phyloP scores from a whole-genome alignment of 257 asterid genomes.

The Forsythia viridissima region DNA sequence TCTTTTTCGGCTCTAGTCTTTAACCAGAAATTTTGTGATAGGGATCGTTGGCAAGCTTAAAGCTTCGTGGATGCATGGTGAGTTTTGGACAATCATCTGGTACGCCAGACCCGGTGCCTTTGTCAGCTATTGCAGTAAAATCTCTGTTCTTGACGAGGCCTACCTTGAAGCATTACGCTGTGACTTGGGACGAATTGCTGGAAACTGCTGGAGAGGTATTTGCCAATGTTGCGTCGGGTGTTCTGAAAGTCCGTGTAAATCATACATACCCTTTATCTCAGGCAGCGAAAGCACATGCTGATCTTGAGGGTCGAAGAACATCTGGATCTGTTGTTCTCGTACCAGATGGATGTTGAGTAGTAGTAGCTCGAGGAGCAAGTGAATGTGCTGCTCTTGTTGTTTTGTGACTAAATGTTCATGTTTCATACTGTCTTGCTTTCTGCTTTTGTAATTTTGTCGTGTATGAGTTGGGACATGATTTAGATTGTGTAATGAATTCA shows the following conservation, averaged over 20 bases:
- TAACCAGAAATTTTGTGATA: conserved; percentile 29
- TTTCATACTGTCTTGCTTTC: too few species aligned
- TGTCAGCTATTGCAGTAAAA: conserved; percentile 66
- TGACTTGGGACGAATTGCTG: conserved; percentile 65
- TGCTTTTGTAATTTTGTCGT: too few species aligned
- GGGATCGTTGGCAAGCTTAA: conserved; percentile 91
- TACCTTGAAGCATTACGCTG: conserved; percentile 64
- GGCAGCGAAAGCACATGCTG: conserved; percentile 84
- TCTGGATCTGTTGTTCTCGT: conserved; percentile 83
- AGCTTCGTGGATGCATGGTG: conserved; percentile 84
- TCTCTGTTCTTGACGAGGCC: conserved; percentile 92
- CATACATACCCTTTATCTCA: conserved; percentile 77
- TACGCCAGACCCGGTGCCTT: conserved; percentile 68
- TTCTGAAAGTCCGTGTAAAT: conserved; percentile 58
- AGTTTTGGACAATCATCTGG: conserved; percentile 94
- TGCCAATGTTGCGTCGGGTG: conserved; percentile 58
- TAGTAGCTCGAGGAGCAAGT: background rate
- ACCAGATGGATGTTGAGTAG: conserved; percentile 44
- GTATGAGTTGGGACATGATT: background rate
- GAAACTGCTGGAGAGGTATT: conserved; percentile 82
- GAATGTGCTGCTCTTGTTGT: background rate
- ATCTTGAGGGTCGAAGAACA: conserved; percentile 76
- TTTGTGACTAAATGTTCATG: background rate
- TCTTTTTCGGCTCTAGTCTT: background rate
- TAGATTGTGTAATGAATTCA: background rate